These are phyloP conservation scores for Mimosa pudica DNA, from an alignment of 306 rosid genomes.

Conservation along the genomic window DNA sequence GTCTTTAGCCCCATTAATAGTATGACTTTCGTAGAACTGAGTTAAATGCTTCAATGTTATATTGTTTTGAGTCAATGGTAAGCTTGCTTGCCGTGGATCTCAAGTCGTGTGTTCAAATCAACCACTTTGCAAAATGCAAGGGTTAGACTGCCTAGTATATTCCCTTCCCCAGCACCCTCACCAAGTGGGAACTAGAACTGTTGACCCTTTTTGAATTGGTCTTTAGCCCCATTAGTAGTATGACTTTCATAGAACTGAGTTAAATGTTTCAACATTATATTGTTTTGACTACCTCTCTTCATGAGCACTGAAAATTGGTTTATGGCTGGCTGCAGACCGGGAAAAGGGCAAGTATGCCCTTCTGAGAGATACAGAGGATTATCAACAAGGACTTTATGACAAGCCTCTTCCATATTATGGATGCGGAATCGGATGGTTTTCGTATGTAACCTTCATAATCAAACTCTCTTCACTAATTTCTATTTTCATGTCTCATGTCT, in stretches of 20 bases:
- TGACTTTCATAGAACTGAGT: background rate
- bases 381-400: constrained; percentile 72
- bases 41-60: background rate
- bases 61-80: constrained; percentile 29
- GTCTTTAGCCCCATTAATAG: background rate
- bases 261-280: background rate
- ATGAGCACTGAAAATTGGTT: constrained; percentile 36
- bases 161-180: no score
- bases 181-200: no score
- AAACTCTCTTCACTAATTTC: constrained; percentile 19
- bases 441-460: constrained; percentile 58
- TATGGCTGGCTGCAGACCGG: constrained; percentile 49
- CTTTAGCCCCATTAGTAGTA: background rate
- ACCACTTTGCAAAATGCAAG: no score
- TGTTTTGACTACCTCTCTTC: constrained; percentile 31
- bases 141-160: no score
- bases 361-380: constrained; percentile 75
- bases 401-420: constrained; percentile 93
- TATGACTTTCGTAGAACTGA: background rate
- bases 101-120: no score
- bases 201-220: no score
- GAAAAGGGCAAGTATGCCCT: constrained; percentile 70
- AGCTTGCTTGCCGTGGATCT: no score
- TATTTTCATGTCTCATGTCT: constrained; percentile 33
- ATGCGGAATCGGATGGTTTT: constrained; percentile 97